Evolutionary conservation across 306 rosid species (phyloP).

Genomic region (Sicyos edulis): DNA sequence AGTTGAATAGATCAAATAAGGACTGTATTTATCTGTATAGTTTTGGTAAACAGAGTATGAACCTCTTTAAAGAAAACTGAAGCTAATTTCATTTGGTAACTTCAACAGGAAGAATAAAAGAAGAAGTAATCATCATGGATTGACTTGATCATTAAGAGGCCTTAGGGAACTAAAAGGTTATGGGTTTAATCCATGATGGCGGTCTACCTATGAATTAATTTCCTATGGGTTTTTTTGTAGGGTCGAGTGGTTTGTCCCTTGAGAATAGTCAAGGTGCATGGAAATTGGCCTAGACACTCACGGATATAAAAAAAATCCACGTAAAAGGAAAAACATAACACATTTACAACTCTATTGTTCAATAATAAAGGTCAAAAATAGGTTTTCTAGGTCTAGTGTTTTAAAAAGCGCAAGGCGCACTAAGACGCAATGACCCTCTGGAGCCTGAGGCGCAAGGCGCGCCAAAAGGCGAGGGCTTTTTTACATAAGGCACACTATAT

Average conservation of each 20-base stretch:
- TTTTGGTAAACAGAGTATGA: background rate
- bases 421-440: too few relatives aligned
- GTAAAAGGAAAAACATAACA: background rate
- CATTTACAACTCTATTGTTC: background rate
- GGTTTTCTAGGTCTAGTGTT: background rate
- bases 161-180: too few relatives aligned
- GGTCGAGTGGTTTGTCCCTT: too few relatives aligned
- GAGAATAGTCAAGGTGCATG: too few relatives aligned
- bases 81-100: background rate
- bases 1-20: background rate
- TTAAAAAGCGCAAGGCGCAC: too few relatives aligned
- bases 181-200: too few relatives aligned
- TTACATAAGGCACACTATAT: too few relatives aligned
- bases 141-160: background rate
- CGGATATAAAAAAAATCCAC: background rate
- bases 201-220: too few relatives aligned
- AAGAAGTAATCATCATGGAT: background rate
- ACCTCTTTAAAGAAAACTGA: background rate
- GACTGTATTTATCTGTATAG: background rate
- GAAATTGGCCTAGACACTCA: too few relatives aligned
- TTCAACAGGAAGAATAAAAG: background rate
- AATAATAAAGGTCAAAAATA: conserved; percentile 12
- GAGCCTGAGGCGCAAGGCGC: too few relatives aligned
- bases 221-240: too few relatives aligned
- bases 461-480: too few relatives aligned